Base-by-base conservation (phyloP, 306 rosid genomes). In the Crataegus laevigata region DNA sequence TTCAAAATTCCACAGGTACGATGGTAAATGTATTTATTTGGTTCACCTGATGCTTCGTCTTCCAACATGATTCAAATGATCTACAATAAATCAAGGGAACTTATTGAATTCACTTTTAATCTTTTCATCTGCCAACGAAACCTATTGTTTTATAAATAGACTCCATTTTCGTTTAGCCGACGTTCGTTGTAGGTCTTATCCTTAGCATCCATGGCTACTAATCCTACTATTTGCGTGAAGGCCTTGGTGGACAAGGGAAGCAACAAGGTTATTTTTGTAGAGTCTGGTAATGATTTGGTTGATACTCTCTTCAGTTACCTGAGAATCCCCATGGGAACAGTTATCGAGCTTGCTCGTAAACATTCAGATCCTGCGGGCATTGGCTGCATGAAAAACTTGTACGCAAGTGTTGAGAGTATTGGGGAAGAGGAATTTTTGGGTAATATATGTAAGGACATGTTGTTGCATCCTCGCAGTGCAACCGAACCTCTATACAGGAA, bases 371-470 rank as follows among this genome's bases (percentile, higher is more conserved):
- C 55, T 3, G 2, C 26, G 4, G 54, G 38, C 51, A 62, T 50
- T 21, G 71, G 81, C 12, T 70, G 76, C 62, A 34, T 78, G 71
- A 30, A 61, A 40, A 78, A 78, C 34, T 24, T 78, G 59, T 72
- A 78, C 17, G 13, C 28, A 5, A 78, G 77, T n/a, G 67, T 72
- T 38, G 30, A 72, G 36, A 66, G 40, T 26, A 7, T 78, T 8
- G 73, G 66, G 7, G 59, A 17, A 11, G 13, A 78, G 40, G 24
- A 22, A n/a, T 64, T 71, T 71, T 8, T 18, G 30, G 18, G 55
- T 12, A 12, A 63, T 11, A 55, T 4, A 4, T 26, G 52, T n/a
- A 9, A 19, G 10, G 32, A 9, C 62, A 51, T 78, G 77, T 64
- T 71, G 21, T 29, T 62, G 11, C 18, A 62, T 26, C 81, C 81